Evolutionary conservation across 371 early-diverging fungal species (phyloP), one percentile per base, ranked within the genome.

Genomic region (Mucor plumbeus): DNA sequence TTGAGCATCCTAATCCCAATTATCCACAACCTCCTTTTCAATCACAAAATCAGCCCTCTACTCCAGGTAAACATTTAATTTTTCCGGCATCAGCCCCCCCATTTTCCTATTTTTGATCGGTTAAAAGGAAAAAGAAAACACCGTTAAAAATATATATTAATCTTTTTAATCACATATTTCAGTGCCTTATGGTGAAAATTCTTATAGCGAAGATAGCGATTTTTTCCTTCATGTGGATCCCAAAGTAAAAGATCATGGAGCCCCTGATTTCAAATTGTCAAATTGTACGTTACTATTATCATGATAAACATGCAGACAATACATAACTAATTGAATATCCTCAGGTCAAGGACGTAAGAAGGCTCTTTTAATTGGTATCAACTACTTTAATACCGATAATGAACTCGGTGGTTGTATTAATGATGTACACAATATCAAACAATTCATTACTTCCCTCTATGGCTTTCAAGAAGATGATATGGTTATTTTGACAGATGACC

Each of bases 301-400:
- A 1, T 26, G 3, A 26, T 26, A 26, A 26, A 26, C 26, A 26
- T 26, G 26, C 26, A 26, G 26, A 26, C 26, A 26, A 26, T 26
- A 26, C 50, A 9, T 11, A 4, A 11, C 10, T 26, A 26, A 21
- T 19, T 26, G 5, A 50, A 50, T 50, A 13, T 21, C 11, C 36
- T n/a, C 50, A 80, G 81, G 77, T 61, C 70, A 71, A 58, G 92
- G 93, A 55, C 79, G 87, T 59, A 92, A 91, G 74, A 85, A 88
- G 36, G 98, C 95, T 0, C 82, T 97, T 56, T 79, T 97, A 36
- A 89, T 97, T 64, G 98, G 98, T 44, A 95, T 97, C 76, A 97
- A 97, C 79, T 97, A 97, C 74, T 83, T 87, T 47, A 86, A 88
- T 26, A 86, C 94, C 13, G 71, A 76, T 39, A 78, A 79, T 61